Percentiles rank a stretch among this genome's conserved stretches.
Evolutionary conservation across 345 rosid genomes (phyloP).

Genomic region (Lepidium africanum): DNA sequence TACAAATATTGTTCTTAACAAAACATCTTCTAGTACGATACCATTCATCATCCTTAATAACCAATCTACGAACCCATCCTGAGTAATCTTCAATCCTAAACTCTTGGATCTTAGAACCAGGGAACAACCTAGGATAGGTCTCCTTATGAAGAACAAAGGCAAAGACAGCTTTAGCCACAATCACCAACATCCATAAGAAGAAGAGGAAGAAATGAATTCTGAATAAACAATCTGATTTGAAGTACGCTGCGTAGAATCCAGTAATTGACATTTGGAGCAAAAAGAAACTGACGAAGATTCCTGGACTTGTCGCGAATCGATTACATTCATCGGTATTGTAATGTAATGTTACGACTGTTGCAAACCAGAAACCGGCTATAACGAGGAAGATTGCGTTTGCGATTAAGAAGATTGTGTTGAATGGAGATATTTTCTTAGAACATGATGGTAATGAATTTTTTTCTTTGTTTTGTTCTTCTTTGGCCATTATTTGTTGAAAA

Average conservation of each 20-base stretch:
- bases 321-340: constrained; percentile 21
- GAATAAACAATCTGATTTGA: constrained; percentile 26
- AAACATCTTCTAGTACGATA: constrained; percentile 28
- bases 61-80: constrained; percentile 27
- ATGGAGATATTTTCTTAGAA: constrained; percentile 5
- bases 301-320: constrained; percentile 7
- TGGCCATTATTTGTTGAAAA: neutral
- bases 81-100: constrained; percentile 26
- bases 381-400: constrained; percentile 16
- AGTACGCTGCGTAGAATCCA: constrained; percentile 25
- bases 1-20: constrained; percentile 20
- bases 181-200: constrained; percentile 28
- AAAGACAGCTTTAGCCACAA: constrained; percentile 18
- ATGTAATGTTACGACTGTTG: constrained; percentile 10
- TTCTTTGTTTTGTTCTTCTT: constrained; percentile 9
- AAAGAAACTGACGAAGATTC: constrained; percentile 26
- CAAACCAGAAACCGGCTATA: constrained; percentile 11
- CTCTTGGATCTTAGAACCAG: constrained; percentile 26
- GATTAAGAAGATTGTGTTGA: constrained; percentile 24
- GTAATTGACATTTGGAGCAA: constrained; percentile 1
- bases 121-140: constrained; percentile 15
- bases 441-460: neutral
- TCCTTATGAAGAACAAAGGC: constrained; percentile 1
- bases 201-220: constrained; percentile 25
- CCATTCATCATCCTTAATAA: constrained; percentile 29